Evolutionary conservation across 345 rosid genomes (phyloP), one percentile per base, ranked within the genome.

Genomic region (Geranium rotundifolium): DNA sequence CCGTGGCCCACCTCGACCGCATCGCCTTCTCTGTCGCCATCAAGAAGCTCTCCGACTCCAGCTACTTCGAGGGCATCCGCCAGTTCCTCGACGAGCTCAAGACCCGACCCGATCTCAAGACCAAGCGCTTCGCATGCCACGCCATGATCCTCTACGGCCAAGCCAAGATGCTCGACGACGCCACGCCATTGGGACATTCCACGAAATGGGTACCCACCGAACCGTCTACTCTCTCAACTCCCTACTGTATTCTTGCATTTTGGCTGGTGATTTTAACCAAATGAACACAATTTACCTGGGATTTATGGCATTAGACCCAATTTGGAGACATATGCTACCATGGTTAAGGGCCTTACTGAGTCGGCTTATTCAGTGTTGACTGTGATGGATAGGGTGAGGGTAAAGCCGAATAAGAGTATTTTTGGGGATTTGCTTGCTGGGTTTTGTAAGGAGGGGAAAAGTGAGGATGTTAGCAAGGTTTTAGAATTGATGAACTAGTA

Each of bases 91-190:
- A 85, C 10, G 97, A 81, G 23, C 80, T 82, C 69, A 56, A 71
- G 54, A 62, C 67, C 59, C 83, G 97, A 46, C 79, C 87, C 0
- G 99, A 93, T 67, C 77, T 85, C 69, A 75, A 61, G 46, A 65
- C 80, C 8, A 89, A 86, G 57, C 82, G 83, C 9, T 88, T 83
- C 74, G 75, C 77, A 5, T 60, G 80, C 59, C 95, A 84, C 63
- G 82, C 86, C 3, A 81, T 88, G 61, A 70, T 87, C 66, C 80
- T 93, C 2, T 93, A 75, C 64, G 99, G 86, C 34, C 90, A 88
- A 66, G 96, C 96, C 12, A 75, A 76, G 50, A 90, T 88, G 99
- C 62, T 82, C 49, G 80, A 83, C n/a, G n/a, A n/a, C n/a, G n/a
- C 15, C 85, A 80, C 62, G 90, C 96, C 9, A 39, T 83, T 39